Evolutionary conservation across 352 stramenopile genomes (phyloP).

Genomic region (Phytophthora sp.): DNA sequence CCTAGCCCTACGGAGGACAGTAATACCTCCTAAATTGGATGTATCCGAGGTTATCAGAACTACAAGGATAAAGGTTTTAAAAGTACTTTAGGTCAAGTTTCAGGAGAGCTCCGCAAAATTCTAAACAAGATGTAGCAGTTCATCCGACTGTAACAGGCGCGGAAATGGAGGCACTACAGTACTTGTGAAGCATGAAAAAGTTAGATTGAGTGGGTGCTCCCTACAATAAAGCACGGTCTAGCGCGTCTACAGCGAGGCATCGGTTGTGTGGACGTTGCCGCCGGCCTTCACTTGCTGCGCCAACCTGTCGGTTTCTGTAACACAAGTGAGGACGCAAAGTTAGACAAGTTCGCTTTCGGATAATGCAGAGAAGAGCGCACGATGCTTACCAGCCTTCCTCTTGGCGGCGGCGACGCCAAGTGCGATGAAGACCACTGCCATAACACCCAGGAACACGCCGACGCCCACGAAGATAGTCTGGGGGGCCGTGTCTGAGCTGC

Average conservation of each 20-base stretch:
- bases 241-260: conserved; percentile 39
- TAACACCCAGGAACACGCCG: conserved; percentile 73
- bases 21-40: too few relatives aligned
- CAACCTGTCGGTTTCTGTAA: conserved; percentile 67
- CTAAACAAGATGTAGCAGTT: too few relatives aligned
- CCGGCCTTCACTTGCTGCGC: conserved; percentile 67
- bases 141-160: too few relatives aligned
- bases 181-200: too few relatives aligned
- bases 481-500: conserved; percentile 61
- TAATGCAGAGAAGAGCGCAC: neutral
- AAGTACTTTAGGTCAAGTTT: too few relatives aligned
- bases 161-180: too few relatives aligned
- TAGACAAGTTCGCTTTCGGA: neutral
- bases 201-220: too few relatives aligned
- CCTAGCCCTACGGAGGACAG: too few relatives aligned
- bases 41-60: too few relatives aligned
- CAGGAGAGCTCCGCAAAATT: too few relatives aligned
- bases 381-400: conserved; percentile 68
- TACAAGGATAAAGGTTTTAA: too few relatives aligned
- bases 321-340: conserved; percentile 8
- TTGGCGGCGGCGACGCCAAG: conserved; percentile 74
- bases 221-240: conserved; percentile 24
- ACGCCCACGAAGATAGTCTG: conserved; percentile 80
- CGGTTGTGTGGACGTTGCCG: conserved; percentile 33
- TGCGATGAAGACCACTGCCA: conserved; percentile 76